Conservation (phyloP, 352 stramenopile genomes). For the Phytophthora vignae region DNA sequence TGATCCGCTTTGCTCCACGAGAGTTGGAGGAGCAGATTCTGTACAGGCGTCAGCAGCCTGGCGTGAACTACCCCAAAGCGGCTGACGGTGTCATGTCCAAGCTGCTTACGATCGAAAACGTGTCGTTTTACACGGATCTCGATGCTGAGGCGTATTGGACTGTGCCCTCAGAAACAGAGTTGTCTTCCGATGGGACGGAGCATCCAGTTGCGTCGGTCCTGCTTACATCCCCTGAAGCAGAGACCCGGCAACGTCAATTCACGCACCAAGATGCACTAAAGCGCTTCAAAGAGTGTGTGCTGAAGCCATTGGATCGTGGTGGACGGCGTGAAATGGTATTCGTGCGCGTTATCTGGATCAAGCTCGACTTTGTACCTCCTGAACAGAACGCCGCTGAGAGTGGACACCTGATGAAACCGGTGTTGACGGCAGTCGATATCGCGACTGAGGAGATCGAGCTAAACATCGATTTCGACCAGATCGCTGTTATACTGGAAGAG, state of each 20-base stretch:
- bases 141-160: conserved; percentile 45
- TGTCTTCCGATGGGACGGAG: neutral
- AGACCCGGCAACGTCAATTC: conserved; percentile 6
- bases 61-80: conserved; percentile 53
- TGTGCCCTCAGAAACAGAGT: conserved; percentile 3
- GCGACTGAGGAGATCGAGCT: conserved; percentile 66
- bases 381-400: conserved; percentile 1
- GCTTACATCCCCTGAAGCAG: neutral
- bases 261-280: conserved; percentile 29
- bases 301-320: conserved; percentile 41
- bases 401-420: neutral
- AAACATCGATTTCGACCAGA: conserved; percentile 67
- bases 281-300: conserved; percentile 46
- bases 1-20: conserved; percentile 56
- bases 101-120: conserved; percentile 66
- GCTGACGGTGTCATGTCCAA: conserved; percentile 53
- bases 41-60: conserved; percentile 58
- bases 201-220: conserved; percentile 6
- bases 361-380: conserved; percentile 57
- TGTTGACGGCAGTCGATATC: conserved; percentile 58
- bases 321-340: conserved; percentile 55
- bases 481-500: conserved; percentile 53
- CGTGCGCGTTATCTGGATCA: conserved; percentile 64
- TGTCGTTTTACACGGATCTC: conserved; percentile 69
- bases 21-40: conserved; percentile 72